These are phyloP conservation scores for Monilinia fructicola DNA, from an alignment of 2,329 filamentous ascomycete species.

Conservation along the genomic window DNA sequence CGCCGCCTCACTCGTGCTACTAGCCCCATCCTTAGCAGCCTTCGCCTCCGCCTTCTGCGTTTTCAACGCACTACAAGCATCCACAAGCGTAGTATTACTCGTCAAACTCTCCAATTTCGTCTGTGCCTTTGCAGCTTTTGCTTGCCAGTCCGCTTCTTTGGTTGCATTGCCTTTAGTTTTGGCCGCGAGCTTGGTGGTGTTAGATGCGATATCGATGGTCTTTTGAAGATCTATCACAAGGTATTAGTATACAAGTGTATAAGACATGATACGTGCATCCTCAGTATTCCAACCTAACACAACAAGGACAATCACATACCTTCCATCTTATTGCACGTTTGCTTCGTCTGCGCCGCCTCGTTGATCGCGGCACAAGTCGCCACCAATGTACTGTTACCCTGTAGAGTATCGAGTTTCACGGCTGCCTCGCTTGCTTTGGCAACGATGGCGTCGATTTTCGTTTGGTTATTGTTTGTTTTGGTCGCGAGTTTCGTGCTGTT, in stretches of 20 bases:
- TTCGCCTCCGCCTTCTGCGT: slow-evolving; percentile 2
- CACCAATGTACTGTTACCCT: slow-evolving; percentile 43
- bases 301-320: not conserved
- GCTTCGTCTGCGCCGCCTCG: slow-evolving; percentile 25
- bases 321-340: slow-evolving; percentile 24
- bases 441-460: slow-evolving; percentile 43
- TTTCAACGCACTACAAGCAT: slow-evolving; percentile 22
- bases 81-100: slow-evolving; percentile 29
- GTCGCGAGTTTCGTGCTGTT: slow-evolving; percentile 43
- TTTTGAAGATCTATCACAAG: slow-evolving; percentile 22
- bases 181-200: slow-evolving; percentile 24
- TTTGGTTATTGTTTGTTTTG: slow-evolving; percentile 43
- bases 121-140: slow-evolving; percentile 23
- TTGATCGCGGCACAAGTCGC: slow-evolving; percentile 42
- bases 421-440: slow-evolving; percentile 41
- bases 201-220: slow-evolving; percentile 26
- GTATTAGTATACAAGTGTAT: not conserved
- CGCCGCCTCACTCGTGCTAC: not conserved
- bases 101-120: slow-evolving; percentile 23
- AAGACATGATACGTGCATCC: no score
- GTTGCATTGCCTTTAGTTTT: slow-evolving; percentile 28
- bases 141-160: slow-evolving; percentile 22
- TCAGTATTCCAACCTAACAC: no score
- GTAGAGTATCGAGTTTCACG: slow-evolving; percentile 39
- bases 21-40: no score